phyloP scores from a whole-genome alignment of 805 yeast species.

The Candida incommunis region DNA sequence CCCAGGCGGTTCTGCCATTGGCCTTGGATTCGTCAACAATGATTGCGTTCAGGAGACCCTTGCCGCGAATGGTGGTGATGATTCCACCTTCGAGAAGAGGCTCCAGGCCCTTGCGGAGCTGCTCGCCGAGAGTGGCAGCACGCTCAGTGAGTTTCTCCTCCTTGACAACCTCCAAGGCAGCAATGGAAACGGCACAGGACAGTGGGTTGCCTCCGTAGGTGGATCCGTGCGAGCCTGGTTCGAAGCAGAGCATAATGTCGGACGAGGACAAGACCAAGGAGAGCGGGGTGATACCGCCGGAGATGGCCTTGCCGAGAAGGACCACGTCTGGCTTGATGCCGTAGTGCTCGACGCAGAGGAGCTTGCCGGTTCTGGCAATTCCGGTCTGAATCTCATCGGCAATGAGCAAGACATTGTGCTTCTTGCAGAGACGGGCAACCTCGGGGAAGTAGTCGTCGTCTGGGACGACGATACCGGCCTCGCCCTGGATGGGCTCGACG shows the following conservation, averaged over 20 bases:
- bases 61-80: constrained; percentile 56
- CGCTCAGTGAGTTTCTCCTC: constrained; percentile 79
- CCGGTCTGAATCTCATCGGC: constrained; percentile 98
- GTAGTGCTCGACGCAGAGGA: constrained; percentile 83
- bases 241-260: constrained; percentile 77
- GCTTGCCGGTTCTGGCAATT: constrained; percentile 90
- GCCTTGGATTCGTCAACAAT: constrained; percentile 78
- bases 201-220: constrained; percentile 97
- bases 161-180: constrained; percentile 78
- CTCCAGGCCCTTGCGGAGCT: constrained; percentile 37
- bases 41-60: constrained; percentile 78
- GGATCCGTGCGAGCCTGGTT: constrained; percentile 95
- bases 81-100: constrained; percentile 30
- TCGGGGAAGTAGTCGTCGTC: constrained; percentile 62
- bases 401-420: constrained; percentile 77
- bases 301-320: constrained; percentile 82
- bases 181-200: constrained; percentile 84
- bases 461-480: constrained; percentile 95
- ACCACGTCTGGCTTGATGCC: constrained; percentile 78
- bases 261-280: constrained; percentile 82
- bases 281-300: constrained; percentile 91
- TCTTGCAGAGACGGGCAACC: constrained; percentile 61
- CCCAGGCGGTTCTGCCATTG: constrained; percentile 92
- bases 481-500: constrained; percentile 94
- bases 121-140: constrained; percentile 55